Percentiles rank a stretch among this genome's conserved stretches.
Conservation (phyloP, 208 protist genomes). For the Crithidia expoeki region DNA sequence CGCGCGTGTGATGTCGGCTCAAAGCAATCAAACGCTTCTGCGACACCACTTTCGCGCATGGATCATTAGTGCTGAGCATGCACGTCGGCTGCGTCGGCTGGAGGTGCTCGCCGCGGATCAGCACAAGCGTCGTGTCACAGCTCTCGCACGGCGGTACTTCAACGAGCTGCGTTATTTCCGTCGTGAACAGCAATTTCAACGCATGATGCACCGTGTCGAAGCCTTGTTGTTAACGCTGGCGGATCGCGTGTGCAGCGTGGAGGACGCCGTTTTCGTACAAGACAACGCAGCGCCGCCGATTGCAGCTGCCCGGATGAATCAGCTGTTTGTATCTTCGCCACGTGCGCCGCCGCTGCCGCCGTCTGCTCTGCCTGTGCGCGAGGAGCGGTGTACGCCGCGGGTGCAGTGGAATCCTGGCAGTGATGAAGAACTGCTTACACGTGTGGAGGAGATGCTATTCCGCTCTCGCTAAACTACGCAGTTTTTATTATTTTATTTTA, state of each 20-base stretch:
- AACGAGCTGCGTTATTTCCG: conserved; percentile 17
- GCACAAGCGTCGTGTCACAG: conserved; percentile 15
- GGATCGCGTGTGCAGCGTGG: not conserved
- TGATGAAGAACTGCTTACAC: conserved; percentile 1
- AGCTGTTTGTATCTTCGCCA: conserved; percentile 1
- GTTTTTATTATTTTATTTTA: not conserved
- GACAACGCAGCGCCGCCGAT: too few relatives aligned
- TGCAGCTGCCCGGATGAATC: not conserved
- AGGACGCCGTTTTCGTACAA: not conserved
- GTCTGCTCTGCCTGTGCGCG: too few relatives aligned
- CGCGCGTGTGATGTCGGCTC: conserved; percentile 8
- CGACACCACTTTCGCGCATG: not conserved
- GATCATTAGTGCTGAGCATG: not conserved
- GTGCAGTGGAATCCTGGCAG: conserved; percentile 16
- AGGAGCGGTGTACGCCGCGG: not conserved
- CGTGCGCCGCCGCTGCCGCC: not conserved
- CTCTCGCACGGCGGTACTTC: conserved; percentile 18
- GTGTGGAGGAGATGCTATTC: conserved; percentile 2
- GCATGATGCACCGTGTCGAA: conserved; percentile 20
- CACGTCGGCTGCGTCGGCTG: not conserved
- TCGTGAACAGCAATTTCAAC: conserved; percentile 13
- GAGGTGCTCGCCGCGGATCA: conserved; percentile 20
- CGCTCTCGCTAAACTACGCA: not conserved
- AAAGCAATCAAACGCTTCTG: not conserved
- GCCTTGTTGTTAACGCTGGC: conserved; percentile 7